Conservation (phyloP, 805 yeast genomes). For the Groenewaldozyma salmanticensis region DNA sequence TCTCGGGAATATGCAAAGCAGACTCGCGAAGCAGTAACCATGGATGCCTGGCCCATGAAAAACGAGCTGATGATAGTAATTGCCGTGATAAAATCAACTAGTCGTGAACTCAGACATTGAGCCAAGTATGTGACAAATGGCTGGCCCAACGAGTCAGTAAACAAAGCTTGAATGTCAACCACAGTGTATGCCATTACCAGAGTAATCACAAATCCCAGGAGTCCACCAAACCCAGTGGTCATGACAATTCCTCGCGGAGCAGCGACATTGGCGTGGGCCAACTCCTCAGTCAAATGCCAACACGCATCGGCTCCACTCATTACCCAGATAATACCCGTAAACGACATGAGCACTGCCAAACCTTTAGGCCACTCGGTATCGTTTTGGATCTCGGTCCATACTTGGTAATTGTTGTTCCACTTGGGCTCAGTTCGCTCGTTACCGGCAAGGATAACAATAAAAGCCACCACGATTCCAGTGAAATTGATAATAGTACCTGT, state of each 20-base stretch:
- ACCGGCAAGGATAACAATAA: conserved; percentile 43
- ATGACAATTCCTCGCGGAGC: conserved; percentile 56
- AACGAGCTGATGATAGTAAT: conserved; percentile 37
- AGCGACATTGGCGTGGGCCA: conserved; percentile 49
- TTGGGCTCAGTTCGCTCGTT: conserved; percentile 21
- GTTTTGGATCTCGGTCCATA: conserved; percentile 43
- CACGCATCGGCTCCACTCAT: conserved; percentile 71
- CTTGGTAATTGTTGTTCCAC: conserved; percentile 37
- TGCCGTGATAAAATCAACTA: conserved; percentile 36
- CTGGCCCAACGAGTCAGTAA: conserved; percentile 46
- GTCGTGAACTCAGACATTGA: conserved; percentile 36
- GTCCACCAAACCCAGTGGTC: conserved; percentile 45
- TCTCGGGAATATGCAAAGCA: conserved; percentile 56
- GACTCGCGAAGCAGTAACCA: conserved; percentile 56
- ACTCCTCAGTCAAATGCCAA: conserved; percentile 61
- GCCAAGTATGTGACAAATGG: conserved; percentile 48
- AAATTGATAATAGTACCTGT: conserved; percentile 41
- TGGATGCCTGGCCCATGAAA: conserved; percentile 44
- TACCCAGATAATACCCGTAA: conserved; percentile 31
- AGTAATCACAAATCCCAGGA: conserved; percentile 45
- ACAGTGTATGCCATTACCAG: conserved; percentile 51
- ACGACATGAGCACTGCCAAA: conserved; percentile 42
- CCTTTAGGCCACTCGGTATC: conserved; percentile 55
- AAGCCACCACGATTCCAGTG: conserved; percentile 39
- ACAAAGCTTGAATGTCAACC: conserved; percentile 36